phyloP scores from a whole-genome alignment of 2,329 filamentous ascomycete genomes.

The Akanthomyces muscarius region DNA sequence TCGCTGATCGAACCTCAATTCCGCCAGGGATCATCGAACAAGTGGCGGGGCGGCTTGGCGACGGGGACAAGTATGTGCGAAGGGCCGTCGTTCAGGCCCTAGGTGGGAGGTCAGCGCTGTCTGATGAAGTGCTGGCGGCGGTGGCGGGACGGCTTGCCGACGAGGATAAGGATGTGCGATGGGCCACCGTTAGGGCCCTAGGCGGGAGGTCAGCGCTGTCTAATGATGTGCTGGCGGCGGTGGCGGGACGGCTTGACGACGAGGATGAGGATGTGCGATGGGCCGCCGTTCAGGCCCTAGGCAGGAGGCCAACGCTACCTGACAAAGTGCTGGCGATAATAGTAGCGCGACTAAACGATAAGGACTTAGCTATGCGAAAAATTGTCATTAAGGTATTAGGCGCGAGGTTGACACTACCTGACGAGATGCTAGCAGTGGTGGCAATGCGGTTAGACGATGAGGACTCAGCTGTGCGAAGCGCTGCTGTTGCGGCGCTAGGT shows the following conservation, averaged over 20 bases:
- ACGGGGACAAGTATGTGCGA: neutral
- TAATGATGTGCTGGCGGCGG: neutral
- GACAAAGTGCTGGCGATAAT: neutral
- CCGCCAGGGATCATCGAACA: neutral
- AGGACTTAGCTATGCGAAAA: neutral
- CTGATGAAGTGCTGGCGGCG: neutral
- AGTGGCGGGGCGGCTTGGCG: neutral
- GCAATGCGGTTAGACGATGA: neutral
- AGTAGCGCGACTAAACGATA: neutral
- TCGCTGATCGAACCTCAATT: neutral
- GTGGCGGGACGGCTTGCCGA: neutral
- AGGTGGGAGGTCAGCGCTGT: too few species aligned
- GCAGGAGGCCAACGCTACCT: too few species aligned
- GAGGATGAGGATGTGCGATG: neutral
- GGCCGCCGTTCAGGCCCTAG: neutral
- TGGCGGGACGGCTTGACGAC: neutral
- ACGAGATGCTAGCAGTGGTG: neutral
- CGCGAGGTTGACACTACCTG: neutral
- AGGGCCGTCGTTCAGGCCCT: neutral
- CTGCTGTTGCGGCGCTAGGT: neutral
- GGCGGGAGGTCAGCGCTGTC: too few species aligned
- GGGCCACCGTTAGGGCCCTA: neutral
- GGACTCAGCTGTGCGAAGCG: neutral
- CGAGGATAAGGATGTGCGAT: neutral
- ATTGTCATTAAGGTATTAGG: neutral